These are phyloP conservation scores for Rhizophlyctis rosea DNA, from an alignment of 192 early-diverging fungal species.

Conservation along the genomic window DNA sequence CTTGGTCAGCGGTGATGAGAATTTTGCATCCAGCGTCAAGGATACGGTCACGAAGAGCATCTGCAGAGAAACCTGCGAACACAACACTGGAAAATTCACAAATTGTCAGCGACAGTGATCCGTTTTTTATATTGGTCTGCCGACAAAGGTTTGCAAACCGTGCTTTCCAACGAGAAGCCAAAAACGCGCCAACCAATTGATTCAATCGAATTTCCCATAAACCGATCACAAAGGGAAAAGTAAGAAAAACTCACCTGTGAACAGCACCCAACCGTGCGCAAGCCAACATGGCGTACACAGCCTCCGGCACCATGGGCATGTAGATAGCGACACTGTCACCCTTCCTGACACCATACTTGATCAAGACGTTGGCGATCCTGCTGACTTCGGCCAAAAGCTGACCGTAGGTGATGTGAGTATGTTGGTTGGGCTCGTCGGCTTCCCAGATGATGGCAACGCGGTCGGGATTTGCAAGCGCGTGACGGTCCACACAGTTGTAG, in stretches of 20 bases:
- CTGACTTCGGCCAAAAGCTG: conserved; percentile 81
- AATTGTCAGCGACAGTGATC: neutral
- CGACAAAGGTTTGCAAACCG: too few relatives aligned
- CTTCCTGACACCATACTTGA: conserved; percentile 78
- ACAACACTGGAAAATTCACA: conserved; percentile 59
- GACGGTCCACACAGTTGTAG: conserved; percentile 95
- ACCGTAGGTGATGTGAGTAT: conserved; percentile 74
- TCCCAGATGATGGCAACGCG: conserved; percentile 54
- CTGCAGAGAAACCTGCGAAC: conserved; percentile 95
- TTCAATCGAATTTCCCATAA: too few relatives aligned
- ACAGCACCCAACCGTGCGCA: conserved; percentile 90
- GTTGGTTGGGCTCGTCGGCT: conserved; percentile 75
- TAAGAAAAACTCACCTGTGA: conserved; percentile 57
- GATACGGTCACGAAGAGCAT: conserved; percentile 90
- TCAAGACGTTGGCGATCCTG: conserved; percentile 81
- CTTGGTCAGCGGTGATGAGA: conserved; percentile 93
- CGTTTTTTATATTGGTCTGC: neutral
- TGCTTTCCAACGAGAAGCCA: neutral
- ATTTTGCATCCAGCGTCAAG: conserved; percentile 75
- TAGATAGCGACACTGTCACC: conserved; percentile 96
- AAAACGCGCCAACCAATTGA: neutral
- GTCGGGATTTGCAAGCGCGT: conserved; percentile 73
- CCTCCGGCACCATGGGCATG: conserved; percentile 95
- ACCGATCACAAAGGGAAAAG: neutral
- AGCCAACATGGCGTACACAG: conserved; percentile 87